These are phyloP conservation scores for Chrysanthemum lavandulifolium DNA, from an alignment of 129 eudicot species.

Conservation along the genomic window DNA sequence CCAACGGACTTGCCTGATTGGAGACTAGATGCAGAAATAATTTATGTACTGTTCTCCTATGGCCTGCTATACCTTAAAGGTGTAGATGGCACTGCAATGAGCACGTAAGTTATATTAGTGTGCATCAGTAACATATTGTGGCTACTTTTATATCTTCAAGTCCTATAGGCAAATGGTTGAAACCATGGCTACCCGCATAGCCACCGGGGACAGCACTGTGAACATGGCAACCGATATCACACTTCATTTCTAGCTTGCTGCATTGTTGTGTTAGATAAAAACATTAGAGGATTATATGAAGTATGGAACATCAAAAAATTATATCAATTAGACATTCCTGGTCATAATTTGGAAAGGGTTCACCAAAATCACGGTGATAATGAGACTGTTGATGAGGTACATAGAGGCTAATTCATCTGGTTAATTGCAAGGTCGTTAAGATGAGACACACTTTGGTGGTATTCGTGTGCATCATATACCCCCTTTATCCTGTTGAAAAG, in stretches of 20 bases:
- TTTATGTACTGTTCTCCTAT: no score
- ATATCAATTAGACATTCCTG: not conserved
- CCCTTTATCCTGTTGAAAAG: not conserved
- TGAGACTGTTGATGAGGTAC: not conserved
- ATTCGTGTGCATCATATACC: not conserved
- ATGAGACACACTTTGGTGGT: not conserved
- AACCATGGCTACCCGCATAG: no score
- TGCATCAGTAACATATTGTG: no score
- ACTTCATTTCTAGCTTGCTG: not conserved
- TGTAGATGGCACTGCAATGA: no score
- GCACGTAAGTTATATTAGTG: no score
- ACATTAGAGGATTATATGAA: not conserved
- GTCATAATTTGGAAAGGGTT: not conserved
- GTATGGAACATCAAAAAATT: not conserved
- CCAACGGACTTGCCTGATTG: not conserved
- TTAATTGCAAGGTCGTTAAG: conserved; percentile 22
- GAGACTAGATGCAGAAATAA: no score
- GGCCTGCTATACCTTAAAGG: no score
- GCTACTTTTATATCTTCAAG: no score
- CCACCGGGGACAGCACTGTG: no score
- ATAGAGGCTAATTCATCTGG: conserved; percentile 27
- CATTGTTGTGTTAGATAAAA: no score
- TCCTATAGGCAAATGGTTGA: not conserved
- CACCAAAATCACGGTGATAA: not conserved
- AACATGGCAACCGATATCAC: not conserved